A percentile compares a stretch with the other conserved stretches of the same genome.
phyloP scores from a whole-genome alignment of 2,329 filamentous ascomycete genomes.

The Lasiodiplodia sp. region DNA sequence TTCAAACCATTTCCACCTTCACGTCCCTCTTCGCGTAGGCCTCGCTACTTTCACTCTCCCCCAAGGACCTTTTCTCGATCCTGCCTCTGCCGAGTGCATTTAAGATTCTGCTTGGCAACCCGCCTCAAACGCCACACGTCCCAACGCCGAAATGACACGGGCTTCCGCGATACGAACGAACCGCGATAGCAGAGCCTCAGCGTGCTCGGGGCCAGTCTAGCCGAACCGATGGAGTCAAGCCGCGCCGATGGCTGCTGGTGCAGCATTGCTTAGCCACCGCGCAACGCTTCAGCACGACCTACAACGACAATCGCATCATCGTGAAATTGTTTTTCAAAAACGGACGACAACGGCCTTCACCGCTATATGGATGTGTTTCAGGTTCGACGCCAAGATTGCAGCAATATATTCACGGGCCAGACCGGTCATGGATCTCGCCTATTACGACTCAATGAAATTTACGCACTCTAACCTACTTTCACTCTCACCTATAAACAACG shows the following conservation, averaged over 20 bases:
- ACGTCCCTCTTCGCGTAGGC: constrained; percentile 1
- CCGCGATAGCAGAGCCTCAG: constrained; percentile 6
- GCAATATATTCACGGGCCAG: constrained; percentile 23
- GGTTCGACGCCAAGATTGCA: constrained; percentile 7
- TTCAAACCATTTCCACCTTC: constrained; percentile 19
- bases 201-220: background rate
- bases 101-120: constrained; percentile 12
- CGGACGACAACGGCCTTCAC: constrained; percentile 1
- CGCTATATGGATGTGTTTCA: constrained; percentile 20
- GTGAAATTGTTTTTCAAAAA: background rate
- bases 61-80: constrained; percentile 13
- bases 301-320: background rate
- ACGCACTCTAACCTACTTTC: background rate
- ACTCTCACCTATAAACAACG: constrained; percentile 3
- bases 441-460: background rate
- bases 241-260: background rate
- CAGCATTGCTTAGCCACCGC: constrained; percentile 19
- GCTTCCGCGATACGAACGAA: constrained; percentile 12
- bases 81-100: constrained; percentile 4
- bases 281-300: background rate
- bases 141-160: constrained; percentile 24
- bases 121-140: constrained; percentile 14
- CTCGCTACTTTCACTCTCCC: background rate
- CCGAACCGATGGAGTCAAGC: constrained; percentile 7
- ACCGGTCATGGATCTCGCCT: constrained; percentile 1